phyloP scores from a whole-genome alignment of 495 filamentous ascomycete genomes.

The Physcia stellaris region DNA sequence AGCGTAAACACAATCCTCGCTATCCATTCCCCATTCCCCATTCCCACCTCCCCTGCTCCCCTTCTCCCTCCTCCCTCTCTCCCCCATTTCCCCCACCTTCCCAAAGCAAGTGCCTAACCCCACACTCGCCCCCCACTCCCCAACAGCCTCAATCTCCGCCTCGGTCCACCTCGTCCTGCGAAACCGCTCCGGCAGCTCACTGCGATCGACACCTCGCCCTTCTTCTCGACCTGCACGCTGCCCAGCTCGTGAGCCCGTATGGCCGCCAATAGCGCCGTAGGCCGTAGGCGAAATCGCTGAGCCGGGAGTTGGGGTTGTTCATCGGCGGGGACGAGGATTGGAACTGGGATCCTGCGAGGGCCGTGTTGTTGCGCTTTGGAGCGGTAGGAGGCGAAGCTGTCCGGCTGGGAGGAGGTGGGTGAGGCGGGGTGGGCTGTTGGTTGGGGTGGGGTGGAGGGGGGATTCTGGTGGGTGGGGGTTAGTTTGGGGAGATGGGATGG shows the following conservation, averaged over 20 bases:
- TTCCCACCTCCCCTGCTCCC: too few relatives aligned
- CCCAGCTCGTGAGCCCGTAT: slow-evolving; percentile 53
- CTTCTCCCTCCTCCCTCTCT: too few relatives aligned
- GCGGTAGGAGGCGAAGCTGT: slow-evolving; percentile 83
- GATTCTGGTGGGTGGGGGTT: slow-evolving; percentile 14
- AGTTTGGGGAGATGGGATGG: slow-evolving; percentile 42
- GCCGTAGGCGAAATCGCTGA: slow-evolving; percentile 4
- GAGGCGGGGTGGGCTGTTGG: slow-evolving; percentile 48
- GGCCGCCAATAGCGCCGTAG: slow-evolving; percentile 46
- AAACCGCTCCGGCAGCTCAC: slow-evolving; percentile 73
- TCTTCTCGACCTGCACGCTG: slow-evolving; percentile 50
- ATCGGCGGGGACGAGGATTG: slow-evolving; percentile 11
- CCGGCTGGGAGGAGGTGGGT: slow-evolving; percentile 43
- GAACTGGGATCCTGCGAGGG: slow-evolving; percentile 44
- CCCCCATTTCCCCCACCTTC: neutral
- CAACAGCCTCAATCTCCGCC: slow-evolving; percentile 88
- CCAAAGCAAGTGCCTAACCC: neutral
- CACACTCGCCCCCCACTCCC: slow-evolving; percentile 68
- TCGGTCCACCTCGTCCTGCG: slow-evolving; percentile 53
- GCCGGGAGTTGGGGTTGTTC: slow-evolving; percentile 15
- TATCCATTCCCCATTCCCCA: too few relatives aligned
- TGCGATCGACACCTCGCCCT: slow-evolving; percentile 79
- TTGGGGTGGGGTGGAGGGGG: slow-evolving; percentile 25
- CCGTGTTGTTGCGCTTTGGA: slow-evolving; percentile 89
- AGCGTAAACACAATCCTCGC: too few relatives aligned